Conservation (phyloP, 441 rosid genomes). For the Manihot esculenta region DNA sequence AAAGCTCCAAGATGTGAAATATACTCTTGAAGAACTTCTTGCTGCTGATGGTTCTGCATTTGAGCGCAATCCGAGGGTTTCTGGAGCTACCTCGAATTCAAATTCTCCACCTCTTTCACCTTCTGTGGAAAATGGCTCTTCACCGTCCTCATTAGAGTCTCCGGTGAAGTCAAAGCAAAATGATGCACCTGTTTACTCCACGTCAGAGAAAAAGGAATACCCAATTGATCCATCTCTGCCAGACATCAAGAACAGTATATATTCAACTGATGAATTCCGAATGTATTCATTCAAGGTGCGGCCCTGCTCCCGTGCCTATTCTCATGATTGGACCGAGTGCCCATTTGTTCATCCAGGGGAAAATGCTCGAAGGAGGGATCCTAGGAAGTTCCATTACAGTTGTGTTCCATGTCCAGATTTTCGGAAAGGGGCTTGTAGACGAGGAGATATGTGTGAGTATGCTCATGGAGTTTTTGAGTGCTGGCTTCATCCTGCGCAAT, state of each 20-base stretch:
- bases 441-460: slow-evolving; percentile 70
- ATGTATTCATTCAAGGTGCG: slow-evolving; percentile 78
- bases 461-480: slow-evolving; percentile 89
- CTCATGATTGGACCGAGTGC: slow-evolving; percentile 90
- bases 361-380: slow-evolving; percentile 83
- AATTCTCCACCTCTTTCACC: slow-evolving; percentile 44
- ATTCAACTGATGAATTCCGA: slow-evolving; percentile 69
- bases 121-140: slow-evolving; percentile 29
- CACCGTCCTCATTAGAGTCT: slow-evolving; percentile 35
- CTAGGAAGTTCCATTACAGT: slow-evolving; percentile 72
- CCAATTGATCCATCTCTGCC: slow-evolving; percentile 66
- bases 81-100: slow-evolving; percentile 13
- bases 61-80: slow-evolving; percentile 42
- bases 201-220: slow-evolving; percentile 54
- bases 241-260: slow-evolving; percentile 60
- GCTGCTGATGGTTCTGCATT: slow-evolving; percentile 38
- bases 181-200: slow-evolving; percentile 24
- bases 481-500: slow-evolving; percentile 92
- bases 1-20: slow-evolving; percentile 22
- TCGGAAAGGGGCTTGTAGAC: slow-evolving; percentile 65
- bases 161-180: slow-evolving; percentile 34
- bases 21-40: slow-evolving; percentile 43
- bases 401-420: slow-evolving; percentile 79
- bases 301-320: slow-evolving; percentile 80
- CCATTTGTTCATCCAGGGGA: slow-evolving; percentile 88